Conservation (phyloP, 805 yeast genomes). For the Schwanniomyces polymorphus region DNA sequence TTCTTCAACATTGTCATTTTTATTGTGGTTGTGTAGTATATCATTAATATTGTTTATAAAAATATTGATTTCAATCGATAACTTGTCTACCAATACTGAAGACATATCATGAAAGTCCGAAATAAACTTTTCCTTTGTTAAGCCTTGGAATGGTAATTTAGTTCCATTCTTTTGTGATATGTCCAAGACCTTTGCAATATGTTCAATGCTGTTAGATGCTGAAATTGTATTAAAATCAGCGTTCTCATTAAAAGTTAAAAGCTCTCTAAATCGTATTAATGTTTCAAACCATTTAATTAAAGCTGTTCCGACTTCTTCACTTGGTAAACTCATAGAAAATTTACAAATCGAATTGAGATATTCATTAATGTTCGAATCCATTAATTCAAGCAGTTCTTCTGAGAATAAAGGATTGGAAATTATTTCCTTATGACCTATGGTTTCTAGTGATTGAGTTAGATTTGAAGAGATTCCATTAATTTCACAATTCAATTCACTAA, state of each 20-base stretch:
- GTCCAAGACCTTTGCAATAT: slow-evolving; percentile 3
- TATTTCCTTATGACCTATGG: neutral
- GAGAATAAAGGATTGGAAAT: slow-evolving; percentile 13
- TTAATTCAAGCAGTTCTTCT: slow-evolving; percentile 17
- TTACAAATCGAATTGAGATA: slow-evolving; percentile 21
- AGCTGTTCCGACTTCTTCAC: slow-evolving; percentile 4
- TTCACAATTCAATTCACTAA: neutral
- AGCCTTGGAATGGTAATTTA: slow-evolving; percentile 15
- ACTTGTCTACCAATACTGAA: slow-evolving; percentile 4
- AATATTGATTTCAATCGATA: slow-evolving; percentile 9
- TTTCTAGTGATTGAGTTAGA: neutral
- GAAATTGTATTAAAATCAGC: neutral
- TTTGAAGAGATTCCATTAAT: neutral
- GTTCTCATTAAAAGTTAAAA: slow-evolving; percentile 2
- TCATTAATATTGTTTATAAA: slow-evolving; percentile 6
- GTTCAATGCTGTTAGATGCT: slow-evolving; percentile 2
- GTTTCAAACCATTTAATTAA: slow-evolving; percentile 16
- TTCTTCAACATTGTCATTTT: neutral
- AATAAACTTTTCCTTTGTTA: slow-evolving; percentile 11
- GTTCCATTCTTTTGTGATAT: neutral
- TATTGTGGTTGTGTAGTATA: neutral
- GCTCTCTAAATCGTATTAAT: slow-evolving; percentile 3
- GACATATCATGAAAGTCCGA: slow-evolving; percentile 12
- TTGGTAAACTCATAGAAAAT: slow-evolving; percentile 4
- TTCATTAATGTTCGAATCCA: slow-evolving; percentile 25